Evolutionary conservation across 768 basidiomycete species (phyloP), one percentile per base, ranked within the genome.

Genomic region (Rossbeevera mucosa): DNA sequence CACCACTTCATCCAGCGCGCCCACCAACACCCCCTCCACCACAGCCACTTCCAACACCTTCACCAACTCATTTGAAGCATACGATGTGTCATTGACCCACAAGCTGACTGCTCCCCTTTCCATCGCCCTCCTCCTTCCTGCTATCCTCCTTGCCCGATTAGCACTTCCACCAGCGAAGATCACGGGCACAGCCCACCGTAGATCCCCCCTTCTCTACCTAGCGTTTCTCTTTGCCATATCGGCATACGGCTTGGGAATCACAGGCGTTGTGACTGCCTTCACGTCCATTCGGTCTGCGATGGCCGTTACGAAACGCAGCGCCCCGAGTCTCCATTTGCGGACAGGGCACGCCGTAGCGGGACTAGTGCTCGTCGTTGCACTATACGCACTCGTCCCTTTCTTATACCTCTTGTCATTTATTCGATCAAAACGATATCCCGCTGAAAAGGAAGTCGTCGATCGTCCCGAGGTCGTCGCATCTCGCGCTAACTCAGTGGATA

Each of bases 331-430:
- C 33, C 47, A 69, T 53, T 74, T 90, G 42, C 73, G 70, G 53
- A 90, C 89, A 2, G 63, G 67, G 7, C 90, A 91, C 61, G 80
- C 85, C 28, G 73, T 76, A 63, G 82, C 78, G 1, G 85, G 86
- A 29, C 69, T 91, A 40, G 77, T 77, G 16, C 76, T 91, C 14
- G 87, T 86, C 63, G 53, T 80, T 36, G 75, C 74, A 33, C 69
- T 90, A 20, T 91, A 88, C 63, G 72, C 68, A 28, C 36, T 81
- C 38, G 56, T 81, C 16, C 84, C 81, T 30, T 47, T 72, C 57
- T 55, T 73, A 56, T 67, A 65, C 52, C 52, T 80, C 51, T 56
- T 76, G 55, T 52, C 49, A 48, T 40, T 56, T 16, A 50, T 63
- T 42, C 56, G 49, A 33, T 53, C 56, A 45, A 47, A 48, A 44